A percentile compares a stretch with the other conserved stretches of the same genome.
Conservation (phyloP, 352 stramenopile genomes). For the Pythium aquatile region DNA sequence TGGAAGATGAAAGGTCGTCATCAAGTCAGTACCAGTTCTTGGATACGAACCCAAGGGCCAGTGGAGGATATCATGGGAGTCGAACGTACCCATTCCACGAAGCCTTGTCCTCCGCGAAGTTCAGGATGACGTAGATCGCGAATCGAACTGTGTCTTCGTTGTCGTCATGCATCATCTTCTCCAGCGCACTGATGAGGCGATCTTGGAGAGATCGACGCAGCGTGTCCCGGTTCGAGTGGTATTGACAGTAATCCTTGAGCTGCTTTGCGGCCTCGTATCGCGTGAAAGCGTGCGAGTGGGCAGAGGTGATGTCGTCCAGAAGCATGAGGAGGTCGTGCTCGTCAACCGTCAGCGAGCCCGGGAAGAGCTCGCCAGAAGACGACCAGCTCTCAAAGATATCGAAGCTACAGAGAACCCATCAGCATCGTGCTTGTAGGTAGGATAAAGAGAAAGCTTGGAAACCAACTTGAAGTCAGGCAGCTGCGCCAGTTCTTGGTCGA, state of each 20-base stretch:
- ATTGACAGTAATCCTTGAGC: conserved; percentile 73
- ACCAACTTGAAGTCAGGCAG: conserved; percentile 64
- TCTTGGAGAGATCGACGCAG: conserved; percentile 39
- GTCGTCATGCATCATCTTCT: conserved; percentile 64
- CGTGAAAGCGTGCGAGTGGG: conserved; percentile 42
- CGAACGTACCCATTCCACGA: conserved; percentile 26
- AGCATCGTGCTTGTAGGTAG: conserved; percentile 11
- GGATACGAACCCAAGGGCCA: background rate
- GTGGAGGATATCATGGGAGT: background rate
- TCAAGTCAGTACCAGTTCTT: conserved; percentile 1
- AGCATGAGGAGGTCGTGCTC: conserved; percentile 52
- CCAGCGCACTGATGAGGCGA: conserved; percentile 48
- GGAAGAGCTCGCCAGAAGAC: conserved; percentile 44
- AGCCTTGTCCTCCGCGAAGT: conserved; percentile 54
- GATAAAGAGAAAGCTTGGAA: background rate
- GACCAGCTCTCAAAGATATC: conserved; percentile 70
- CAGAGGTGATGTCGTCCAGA: conserved; percentile 56
- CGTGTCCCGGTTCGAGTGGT: conserved; percentile 45
- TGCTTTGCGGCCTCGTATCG: conserved; percentile 70
- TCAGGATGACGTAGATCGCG: conserved; percentile 70
- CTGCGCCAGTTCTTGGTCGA: conserved; percentile 61
- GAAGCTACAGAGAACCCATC: conserved; percentile 38
- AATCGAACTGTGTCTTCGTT: conserved; percentile 78
- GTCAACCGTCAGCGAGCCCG: conserved; percentile 40
- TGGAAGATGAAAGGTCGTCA: background rate